Evolutionary conservation across 2,329 filamentous ascomycete genomes (phyloP), one percentile per base, ranked within the genome.

Genomic region (Alternaria hordeiaustralica): DNA sequence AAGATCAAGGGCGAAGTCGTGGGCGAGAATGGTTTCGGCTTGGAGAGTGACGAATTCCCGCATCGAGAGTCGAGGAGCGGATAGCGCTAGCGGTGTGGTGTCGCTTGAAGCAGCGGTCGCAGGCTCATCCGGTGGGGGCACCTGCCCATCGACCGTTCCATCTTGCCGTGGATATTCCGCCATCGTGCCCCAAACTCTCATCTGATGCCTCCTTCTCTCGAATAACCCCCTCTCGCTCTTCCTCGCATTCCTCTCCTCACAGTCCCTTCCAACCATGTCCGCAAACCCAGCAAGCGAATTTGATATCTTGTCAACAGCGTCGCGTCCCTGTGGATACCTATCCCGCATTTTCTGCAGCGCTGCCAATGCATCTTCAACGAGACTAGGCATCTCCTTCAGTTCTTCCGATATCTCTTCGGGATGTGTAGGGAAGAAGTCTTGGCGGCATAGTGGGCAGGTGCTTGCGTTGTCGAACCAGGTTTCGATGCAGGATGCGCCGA

Each of bases 401-500:
- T 44, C 53, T 9, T 5, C 4, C 5, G 53, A 55, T 20, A 44
- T 26, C 7, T 44, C 36, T 55, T 25, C 23, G 18, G 53, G 53
- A 18, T 44, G 18, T 7, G 5, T 43, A 3, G 23, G 33, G 23
- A 55, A 55, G 23, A 44, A 43, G 21, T 55, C 33, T 44, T 55
- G 26, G 5, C 53, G 53, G 36, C 53, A 55, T 4, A 55, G 11
- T 5, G 53, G 53, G 6, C 53, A 55, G 11, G 53, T 55, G n/a
- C 53, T 28, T 28, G 53, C 53, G 12, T 15, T 15, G 15, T 55
- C 53, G 21, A 55, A 55, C 53, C 53, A 55, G 21, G 53, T 26
- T 28, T 55, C 53, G 23, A 55, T 55, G 53, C 53, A 55, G 11
- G 33, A 44, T 44, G 33, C 53, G 23, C 53, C 30, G n/a, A 55